phyloP scores from a whole-genome alignment of 352 stramenopile species.

The Bremia lactucae region DNA sequence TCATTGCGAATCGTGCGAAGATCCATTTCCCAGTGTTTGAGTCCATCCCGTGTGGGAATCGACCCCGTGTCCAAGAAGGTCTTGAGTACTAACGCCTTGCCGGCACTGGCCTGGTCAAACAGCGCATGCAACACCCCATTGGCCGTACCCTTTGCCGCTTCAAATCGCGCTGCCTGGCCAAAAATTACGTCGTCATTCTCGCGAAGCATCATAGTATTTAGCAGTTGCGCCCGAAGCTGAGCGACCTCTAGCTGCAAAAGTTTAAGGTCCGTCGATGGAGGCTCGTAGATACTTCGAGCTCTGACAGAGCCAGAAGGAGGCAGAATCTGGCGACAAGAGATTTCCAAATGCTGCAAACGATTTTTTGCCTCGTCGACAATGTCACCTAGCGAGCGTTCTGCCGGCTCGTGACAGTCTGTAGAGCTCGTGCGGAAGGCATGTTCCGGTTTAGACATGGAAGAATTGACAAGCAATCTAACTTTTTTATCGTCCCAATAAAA shows the following conservation, averaged over 20 bases:
- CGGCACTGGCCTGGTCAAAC: constrained; percentile 58
- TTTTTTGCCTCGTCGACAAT: constrained; percentile 35
- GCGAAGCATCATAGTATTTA: constrained; percentile 27
- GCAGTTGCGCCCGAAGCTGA: constrained; percentile 35
- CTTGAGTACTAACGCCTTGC: constrained; percentile 41
- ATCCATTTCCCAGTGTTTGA: constrained; percentile 66
- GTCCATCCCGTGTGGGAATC: constrained; percentile 63
- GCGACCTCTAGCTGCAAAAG: constrained; percentile 38
- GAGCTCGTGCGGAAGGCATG: too few relatives aligned
- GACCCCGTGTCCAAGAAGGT: constrained; percentile 59
- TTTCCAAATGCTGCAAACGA: constrained; percentile 40
- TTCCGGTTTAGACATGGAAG: too few relatives aligned
- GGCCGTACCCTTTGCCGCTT: constrained; percentile 54
- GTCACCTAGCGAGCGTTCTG: constrained; percentile 39
- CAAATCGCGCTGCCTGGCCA: constrained; percentile 42
- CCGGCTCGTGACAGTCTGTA: too few relatives aligned
- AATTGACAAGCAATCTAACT: too few relatives aligned
- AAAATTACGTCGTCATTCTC: constrained; percentile 66
- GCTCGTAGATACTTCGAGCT: neutral
- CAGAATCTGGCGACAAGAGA: constrained; percentile 35
- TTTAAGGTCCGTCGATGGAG: constrained; percentile 11
- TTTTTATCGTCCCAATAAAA: too few relatives aligned
- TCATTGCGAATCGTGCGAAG: constrained; percentile 53
- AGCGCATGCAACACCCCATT: constrained; percentile 68
- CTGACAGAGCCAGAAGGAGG: neutral